A percentile compares a stretch with the other conserved stretches of the same genome.
Evolutionary conservation across 345 rosid genomes (phyloP).

Genomic region (Melaleuca alternifolia): DNA sequence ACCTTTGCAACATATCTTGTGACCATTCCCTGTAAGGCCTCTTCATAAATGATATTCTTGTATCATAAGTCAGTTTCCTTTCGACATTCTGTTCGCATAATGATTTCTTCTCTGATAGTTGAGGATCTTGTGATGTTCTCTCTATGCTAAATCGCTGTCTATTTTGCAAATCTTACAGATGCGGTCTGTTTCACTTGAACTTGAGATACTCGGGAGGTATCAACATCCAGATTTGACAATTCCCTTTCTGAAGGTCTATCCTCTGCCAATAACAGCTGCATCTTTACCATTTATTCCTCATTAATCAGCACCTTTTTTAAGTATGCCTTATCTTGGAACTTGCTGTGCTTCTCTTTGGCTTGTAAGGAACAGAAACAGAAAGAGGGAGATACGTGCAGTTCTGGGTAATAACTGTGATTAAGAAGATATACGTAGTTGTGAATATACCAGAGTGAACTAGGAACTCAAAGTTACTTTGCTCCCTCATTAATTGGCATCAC

Average conservation of each 20-base stretch:
- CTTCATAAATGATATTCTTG: not conserved
- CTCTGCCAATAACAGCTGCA: not conserved
- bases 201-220: conserved; percentile 88
- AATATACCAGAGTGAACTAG: not conserved
- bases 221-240: conserved; percentile 80
- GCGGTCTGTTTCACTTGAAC: conserved; percentile 67
- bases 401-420: not conserved
- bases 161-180: conserved; percentile 38
- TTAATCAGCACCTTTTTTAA: not conserved
- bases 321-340: not conserved
- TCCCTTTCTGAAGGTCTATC: conserved; percentile 72
- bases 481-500: not conserved
- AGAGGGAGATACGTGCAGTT: not conserved
- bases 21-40: not conserved
- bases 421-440: not conserved
- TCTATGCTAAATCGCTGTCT: not conserved
- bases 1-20: not conserved
- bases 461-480: not conserved
- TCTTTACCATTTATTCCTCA: not conserved
- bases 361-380: not conserved
- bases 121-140: not conserved
- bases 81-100: not conserved
- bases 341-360: not conserved
- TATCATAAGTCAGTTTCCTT: not conserved
- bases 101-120: not conserved